phyloP scores from a whole-genome alignment of 306 rosid genomes.

The Luffa aegyptiaca region DNA sequence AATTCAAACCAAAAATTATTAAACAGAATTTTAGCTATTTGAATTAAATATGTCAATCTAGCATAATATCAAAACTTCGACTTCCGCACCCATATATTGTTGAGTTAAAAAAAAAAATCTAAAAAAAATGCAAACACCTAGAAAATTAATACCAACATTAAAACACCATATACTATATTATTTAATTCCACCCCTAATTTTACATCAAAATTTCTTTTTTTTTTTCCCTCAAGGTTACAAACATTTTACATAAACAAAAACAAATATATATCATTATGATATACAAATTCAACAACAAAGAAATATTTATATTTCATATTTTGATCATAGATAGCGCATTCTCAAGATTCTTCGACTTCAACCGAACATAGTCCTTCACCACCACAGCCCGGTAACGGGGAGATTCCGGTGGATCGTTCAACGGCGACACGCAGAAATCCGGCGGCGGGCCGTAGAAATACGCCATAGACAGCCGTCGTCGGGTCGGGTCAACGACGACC shows the following conservation, averaged over 20 bases:
- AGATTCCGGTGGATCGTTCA: neutral
- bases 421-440: slow-evolving; percentile 25
- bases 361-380: slow-evolving; percentile 31
- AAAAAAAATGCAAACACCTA: too few relatives aligned
- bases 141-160: too few relatives aligned
- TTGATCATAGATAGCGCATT: slow-evolving; percentile 33
- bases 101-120: too few relatives aligned
- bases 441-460: slow-evolving; percentile 46
- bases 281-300: neutral
- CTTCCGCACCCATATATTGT: too few relatives aligned
- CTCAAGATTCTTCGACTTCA: slow-evolving; percentile 35
- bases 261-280: neutral
- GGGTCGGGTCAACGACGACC: slow-evolving; percentile 23
- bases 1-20: too few relatives aligned
- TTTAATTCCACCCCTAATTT: too few relatives aligned
- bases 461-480: slow-evolving; percentile 38
- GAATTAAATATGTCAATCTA: too few relatives aligned
- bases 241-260: neutral
- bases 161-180: neutral
- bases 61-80: too few relatives aligned
- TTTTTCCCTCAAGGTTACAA: neutral
- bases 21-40: too few relatives aligned
- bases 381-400: slow-evolving; percentile 34
- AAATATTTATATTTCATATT: neutral
- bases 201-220: too few relatives aligned